A percentile compares a stretch with the other conserved stretches of the same genome.
phyloP scores from a whole-genome alignment of 2,329 filamentous ascomycete species.

The Penicillium psychrosexuale region DNA sequence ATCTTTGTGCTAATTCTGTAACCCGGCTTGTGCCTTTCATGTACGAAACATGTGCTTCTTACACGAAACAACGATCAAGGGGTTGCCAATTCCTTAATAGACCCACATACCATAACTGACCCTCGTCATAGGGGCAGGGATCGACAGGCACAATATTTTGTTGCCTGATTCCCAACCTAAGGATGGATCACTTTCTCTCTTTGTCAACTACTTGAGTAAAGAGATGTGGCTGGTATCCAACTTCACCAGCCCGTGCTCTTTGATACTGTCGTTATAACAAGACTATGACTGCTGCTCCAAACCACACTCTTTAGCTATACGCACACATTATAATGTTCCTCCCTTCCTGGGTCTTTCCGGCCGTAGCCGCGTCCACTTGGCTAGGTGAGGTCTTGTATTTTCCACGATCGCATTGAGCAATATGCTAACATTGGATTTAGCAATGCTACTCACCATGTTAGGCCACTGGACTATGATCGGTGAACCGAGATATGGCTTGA shows the following conservation, averaged over 20 bases:
- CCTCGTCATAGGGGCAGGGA: slow-evolving; percentile 6
- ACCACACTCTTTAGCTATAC: slow-evolving; percentile 1
- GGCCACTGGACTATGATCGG: slow-evolving; percentile 18
- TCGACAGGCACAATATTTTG: slow-evolving; percentile 13
- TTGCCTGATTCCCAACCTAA: slow-evolving; percentile 3
- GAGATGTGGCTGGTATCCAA: slow-evolving; percentile 11
- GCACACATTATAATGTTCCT: not conserved
- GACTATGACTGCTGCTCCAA: slow-evolving; percentile 1
- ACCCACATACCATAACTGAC: slow-evolving; percentile 11
- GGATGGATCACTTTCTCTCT: slow-evolving; percentile 11
- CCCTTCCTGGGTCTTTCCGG: slow-evolving; percentile 17
- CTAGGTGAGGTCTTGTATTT: slow-evolving; percentile 10
- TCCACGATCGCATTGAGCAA: not conserved
- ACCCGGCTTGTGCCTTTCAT: not conserved
- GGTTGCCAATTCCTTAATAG: slow-evolving; percentile 1
- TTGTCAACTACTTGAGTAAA: slow-evolving; percentile 3
- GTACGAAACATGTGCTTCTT: slow-evolving; percentile 5
- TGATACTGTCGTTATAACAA: slow-evolving; percentile 4
- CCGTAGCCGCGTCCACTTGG: slow-evolving; percentile 20
- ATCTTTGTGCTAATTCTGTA: not conserved
- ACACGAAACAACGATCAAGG: slow-evolving; percentile 8
- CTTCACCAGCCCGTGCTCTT: slow-evolving; percentile 10
- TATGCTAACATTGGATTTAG: slow-evolving; percentile 7
- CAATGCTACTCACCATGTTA: slow-evolving; percentile 15
- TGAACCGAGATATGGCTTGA: slow-evolving; percentile 16